Percentiles rank a stretch among this genome's conserved stretches.
phyloP scores from a whole-genome alignment of 1,139 yeast genomes.

The Komagataea norvegica region DNA sequence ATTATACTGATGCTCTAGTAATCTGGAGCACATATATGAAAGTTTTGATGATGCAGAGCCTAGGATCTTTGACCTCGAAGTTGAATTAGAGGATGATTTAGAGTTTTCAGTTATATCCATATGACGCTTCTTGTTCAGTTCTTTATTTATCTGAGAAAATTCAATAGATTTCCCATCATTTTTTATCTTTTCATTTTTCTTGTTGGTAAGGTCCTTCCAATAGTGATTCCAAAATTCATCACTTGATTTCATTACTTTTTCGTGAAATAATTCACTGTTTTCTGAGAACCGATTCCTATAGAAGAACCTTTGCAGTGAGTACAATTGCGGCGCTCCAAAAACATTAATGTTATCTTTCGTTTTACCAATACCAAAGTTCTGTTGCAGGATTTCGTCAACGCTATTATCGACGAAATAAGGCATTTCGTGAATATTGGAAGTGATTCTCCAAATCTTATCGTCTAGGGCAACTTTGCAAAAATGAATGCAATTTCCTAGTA shows the following conservation, averaged over 20 bases:
- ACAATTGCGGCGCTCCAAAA: slow-evolving; percentile 60
- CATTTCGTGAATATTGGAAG: slow-evolving; percentile 60
- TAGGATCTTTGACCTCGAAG: slow-evolving; percentile 31
- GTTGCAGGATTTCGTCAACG: slow-evolving; percentile 38
- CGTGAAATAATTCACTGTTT: slow-evolving; percentile 28
- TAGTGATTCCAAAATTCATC: slow-evolving; percentile 48
- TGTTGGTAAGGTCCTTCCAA: slow-evolving; percentile 42
- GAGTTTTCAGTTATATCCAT: no score
- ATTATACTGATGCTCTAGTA: slow-evolving; percentile 45
- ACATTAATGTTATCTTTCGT: slow-evolving; percentile 33
- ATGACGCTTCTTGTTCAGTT: slow-evolving; percentile 15
- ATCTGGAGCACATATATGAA: slow-evolving; percentile 50
- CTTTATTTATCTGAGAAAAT: slow-evolving; percentile 15
- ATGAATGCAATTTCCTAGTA: slow-evolving; percentile 40
- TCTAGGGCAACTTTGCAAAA: slow-evolving; percentile 45
- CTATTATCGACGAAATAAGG: slow-evolving; percentile 42
- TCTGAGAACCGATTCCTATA: slow-evolving; percentile 46
- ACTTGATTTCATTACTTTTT: slow-evolving; percentile 23
- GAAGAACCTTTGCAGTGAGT: slow-evolving; percentile 46
- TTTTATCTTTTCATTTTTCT: slow-evolving; percentile 28
- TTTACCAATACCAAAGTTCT: slow-evolving; percentile 41
- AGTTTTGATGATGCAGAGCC: slow-evolving; percentile 63
- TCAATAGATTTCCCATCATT: slow-evolving; percentile 25
- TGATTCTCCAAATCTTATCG: slow-evolving; percentile 52
- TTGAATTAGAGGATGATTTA: no score